Percentiles rank a stretch among this genome's conserved stretches.
Conservation (phyloP, 768 basidiomycete species). For the Grammothele lineata region DNA sequence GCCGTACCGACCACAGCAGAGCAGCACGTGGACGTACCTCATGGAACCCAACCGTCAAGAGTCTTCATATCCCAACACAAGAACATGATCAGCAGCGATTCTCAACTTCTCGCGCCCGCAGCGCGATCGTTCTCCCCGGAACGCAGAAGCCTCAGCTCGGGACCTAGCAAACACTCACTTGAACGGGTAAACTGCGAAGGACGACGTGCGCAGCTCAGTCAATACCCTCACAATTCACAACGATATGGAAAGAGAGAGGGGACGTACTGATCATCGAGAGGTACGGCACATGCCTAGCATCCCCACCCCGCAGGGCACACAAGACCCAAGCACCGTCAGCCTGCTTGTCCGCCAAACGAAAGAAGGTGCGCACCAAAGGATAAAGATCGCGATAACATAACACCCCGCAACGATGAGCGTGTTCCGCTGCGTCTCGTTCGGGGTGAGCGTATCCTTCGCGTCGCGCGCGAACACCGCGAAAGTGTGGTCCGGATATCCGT, state of each 20-base stretch:
- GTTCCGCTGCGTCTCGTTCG: constrained; percentile 66
- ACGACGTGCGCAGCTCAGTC: constrained; percentile 1
- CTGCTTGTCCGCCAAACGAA: not conserved
- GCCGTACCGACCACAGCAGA: not conserved
- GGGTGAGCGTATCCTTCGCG: constrained; percentile 39
- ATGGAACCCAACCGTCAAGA: constrained; percentile 86
- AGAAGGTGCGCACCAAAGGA: constrained; percentile 59
- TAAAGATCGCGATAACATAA: constrained; percentile 72
- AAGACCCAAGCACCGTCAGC: no score
- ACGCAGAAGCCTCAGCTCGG: not conserved
- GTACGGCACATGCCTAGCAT: constrained; percentile 69
- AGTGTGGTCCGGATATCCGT: constrained; percentile 12
- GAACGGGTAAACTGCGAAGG: constrained; percentile 83
- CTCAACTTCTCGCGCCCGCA: not conserved
- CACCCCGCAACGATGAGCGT: constrained; percentile 79
- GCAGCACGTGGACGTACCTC: constrained; percentile 44
- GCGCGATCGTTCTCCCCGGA: not conserved
- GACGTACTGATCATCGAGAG: constrained; percentile 70
- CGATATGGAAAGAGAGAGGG: not conserved
- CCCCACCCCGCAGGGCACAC: no score
- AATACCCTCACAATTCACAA: not conserved
- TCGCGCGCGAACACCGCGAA: constrained; percentile 26
- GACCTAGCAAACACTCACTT: constrained; percentile 55
- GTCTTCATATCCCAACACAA: constrained; percentile 32
- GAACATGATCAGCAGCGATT: no score